Percentiles rank a stretch among this genome's conserved stretches.
Conservation (phyloP, 1,139 yeast genomes). For the Blastobotrys petasosporus region DNA sequence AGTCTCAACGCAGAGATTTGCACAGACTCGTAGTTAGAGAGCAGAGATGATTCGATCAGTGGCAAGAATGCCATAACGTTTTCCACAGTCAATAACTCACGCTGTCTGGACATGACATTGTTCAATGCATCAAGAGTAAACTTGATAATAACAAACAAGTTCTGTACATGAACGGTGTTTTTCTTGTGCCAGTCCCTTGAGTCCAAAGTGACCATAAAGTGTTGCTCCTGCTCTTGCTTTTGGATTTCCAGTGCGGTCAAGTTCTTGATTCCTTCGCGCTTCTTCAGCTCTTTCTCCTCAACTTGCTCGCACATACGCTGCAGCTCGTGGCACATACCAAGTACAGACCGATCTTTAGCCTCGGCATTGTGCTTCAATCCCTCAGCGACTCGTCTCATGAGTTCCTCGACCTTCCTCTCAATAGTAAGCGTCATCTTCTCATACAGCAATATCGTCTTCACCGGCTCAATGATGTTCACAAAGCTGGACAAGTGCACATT, state of each 20-base stretch:
- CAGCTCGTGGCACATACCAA: conserved; percentile 70
- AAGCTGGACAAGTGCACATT: conserved; percentile 59
- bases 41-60: conserved; percentile 52
- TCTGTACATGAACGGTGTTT: conserved; percentile 47
- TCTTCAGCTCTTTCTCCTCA: conserved; percentile 22
- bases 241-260: conserved; percentile 21
- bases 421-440: conserved; percentile 64
- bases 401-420: conserved; percentile 72
- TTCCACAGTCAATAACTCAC: conserved; percentile 47
- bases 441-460: conserved; percentile 52
- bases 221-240: conserved; percentile 33
- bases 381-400: conserved; percentile 64
- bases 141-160: conserved; percentile 50
- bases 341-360: conserved; percentile 54
- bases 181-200: conserved; percentile 52
- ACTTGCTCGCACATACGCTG: conserved; percentile 48
- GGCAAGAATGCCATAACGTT: conserved; percentile 75
- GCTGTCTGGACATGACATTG: conserved; percentile 56
- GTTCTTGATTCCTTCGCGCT: conserved; percentile 29
- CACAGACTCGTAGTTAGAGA: conserved; percentile 68
- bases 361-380: conserved; percentile 69
- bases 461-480: conserved; percentile 59
- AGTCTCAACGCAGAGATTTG: conserved; percentile 62
- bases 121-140: conserved; percentile 75
- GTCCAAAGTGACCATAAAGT: conserved; percentile 63